A percentile compares a stretch with the other conserved stretches of the same genome.
These are phyloP conservation scores for Amanita fuliginea DNA, from an alignment of 768 basidiomycete genomes.

Conservation along the genomic window DNA sequence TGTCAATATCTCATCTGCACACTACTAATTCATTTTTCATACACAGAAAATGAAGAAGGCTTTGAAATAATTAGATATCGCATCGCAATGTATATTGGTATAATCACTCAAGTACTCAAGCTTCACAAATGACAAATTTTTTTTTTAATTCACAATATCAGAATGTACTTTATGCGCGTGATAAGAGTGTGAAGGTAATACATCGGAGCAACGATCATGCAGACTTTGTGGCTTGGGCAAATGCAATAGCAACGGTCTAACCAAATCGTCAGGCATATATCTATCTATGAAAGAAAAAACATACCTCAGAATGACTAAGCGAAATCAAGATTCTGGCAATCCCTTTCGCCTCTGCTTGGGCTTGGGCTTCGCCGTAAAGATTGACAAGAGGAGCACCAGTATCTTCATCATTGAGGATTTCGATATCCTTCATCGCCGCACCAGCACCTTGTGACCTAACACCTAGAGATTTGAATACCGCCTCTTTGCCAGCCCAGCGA, in stretches of 20 bases:
- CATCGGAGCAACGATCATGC: constrained; percentile 9
- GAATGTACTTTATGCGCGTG: too few species aligned
- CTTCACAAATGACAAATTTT: not conserved
- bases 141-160: not conserved
- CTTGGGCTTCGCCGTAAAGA: constrained; percentile 72
- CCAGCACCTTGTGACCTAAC: constrained; percentile 86
- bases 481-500: constrained; percentile 97
- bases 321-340: constrained; percentile 72
- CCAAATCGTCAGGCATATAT: constrained; percentile 11
- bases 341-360: constrained; percentile 60
- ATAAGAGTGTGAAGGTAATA: not conserved
- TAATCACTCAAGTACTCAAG: not conserved
- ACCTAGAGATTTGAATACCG: constrained; percentile 91
- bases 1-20: constrained; percentile 9
- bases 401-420: constrained; percentile 65
- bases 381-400: constrained; percentile 71
- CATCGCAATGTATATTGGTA: not conserved
- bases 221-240: constrained; percentile 61
- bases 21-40: not conserved
- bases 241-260: constrained; percentile 78
- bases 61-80: constrained; percentile 30
- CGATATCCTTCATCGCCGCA: constrained; percentile 95
- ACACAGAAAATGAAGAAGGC: constrained; percentile 75
- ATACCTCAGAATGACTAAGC: constrained; percentile 86
- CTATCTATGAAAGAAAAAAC: constrained; percentile 16